Base-by-base conservation (phyloP, 2,329 filamentous ascomycete species). In the Aureobasidium lini region DNA sequence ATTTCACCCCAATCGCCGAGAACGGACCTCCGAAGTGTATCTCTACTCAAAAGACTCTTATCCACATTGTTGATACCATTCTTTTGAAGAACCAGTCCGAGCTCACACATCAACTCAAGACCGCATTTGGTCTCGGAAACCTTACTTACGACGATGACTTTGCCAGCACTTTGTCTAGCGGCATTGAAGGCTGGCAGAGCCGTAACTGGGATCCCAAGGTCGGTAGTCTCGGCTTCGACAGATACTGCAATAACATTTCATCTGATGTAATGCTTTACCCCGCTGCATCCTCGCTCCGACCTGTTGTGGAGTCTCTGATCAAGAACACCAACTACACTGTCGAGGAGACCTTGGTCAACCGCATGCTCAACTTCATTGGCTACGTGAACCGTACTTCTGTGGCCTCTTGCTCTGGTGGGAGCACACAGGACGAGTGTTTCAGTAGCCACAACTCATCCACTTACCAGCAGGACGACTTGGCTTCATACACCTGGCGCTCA, bases 11-110 rank as follows among this genome's bases (percentile, higher is more conserved):
- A 0, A 77, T 84, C 59, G 76, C 81, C 11, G 69, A 79, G 16
- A 81, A 80, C 60, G 84, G 74, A 8, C 82, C 84, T 10, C 74
- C 78, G 0, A 80, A 82, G 34, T 94, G 90, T 68, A 80, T 91
- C 37, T 73, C 76, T 1, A 79, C 80, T 1, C 86, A 84, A 0
- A 84, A 88, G 67, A 84, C 82, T 34, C 71, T 85, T 43, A 79
- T 78, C 23, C 75, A 84, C 60, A 75, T 85, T 10, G 69, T 85
- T 4, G 84, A 87, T 66, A 81, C 77, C 39, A 82, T 86, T 62
- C 69, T 85, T 8, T 69, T 81, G 49, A 73, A 78, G 54, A 75
- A 81, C 60, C 68, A 70, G 9, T 70, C 68, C 0, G 67, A 73
- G 0, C 76, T 77, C 53, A 69, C 72, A 1, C 64, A 74, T 36